Base-by-base conservation (phyloP, 768 basidiomycete species). In the Pulveroboletus ravenelii region DNA sequence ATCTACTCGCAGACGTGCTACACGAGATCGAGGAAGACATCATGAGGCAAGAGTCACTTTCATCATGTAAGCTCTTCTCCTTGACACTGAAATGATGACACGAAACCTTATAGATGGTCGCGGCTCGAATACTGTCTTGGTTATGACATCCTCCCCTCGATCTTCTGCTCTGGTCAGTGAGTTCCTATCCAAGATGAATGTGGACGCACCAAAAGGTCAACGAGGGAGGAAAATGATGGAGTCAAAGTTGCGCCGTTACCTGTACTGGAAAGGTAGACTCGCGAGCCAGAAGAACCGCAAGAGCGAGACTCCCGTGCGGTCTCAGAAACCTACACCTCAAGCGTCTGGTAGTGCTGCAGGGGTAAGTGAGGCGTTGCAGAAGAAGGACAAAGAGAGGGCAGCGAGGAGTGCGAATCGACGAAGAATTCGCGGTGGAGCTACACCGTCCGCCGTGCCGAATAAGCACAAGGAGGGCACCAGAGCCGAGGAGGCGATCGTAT, bases 1-100 rank as follows among this genome's bases (percentile, higher is more conserved):
- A 78, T 49, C 65, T 94, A 8, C 70, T 99, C 12, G 78, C 84
- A 0, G 88, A 92, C n/a, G 78, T 94, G 0, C 66, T 99, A 39
- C 77, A 90, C 45, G 96, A 99, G 70, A 86, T 93, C 3, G 96
- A 98, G 66, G 83, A 83, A 52, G 90, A 93, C 56, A 85, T 89
- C 29, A 73, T 88, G 51, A 74, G 82, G 38, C 78, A 81, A 53
- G 80, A 85, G 54, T 73, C 74, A 9, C 49, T 68, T 27, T 60
- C 62, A 7, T 55, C 53, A 6, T 50, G 62, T 65, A 36, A 52
- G 62, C 29, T 6, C 18, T 17, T 1, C 6, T 14, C 25, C 9
- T 35, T 20, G 32, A 20, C 10, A 1, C 7, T n/a, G 14, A 30
- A 10, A n/a, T 35, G 29, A 41, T 60, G 27, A 48, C 23, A 18